Conservation (phyloP, 2,329 filamentous ascomycete species). For the Fusarium euwallaceae region DNA sequence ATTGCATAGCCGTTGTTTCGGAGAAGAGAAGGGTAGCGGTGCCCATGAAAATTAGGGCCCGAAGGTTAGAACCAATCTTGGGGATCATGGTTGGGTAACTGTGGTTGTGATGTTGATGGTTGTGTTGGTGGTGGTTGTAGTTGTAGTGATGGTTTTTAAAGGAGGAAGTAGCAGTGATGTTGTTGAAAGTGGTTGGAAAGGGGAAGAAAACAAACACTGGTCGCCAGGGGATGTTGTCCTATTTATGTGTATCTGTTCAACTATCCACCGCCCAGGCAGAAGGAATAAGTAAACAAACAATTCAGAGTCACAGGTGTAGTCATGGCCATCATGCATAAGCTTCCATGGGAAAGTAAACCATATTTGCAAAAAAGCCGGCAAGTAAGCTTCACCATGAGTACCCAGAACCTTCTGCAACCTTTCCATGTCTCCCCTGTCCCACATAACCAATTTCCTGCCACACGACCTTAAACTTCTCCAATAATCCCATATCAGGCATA, state of each 20-base stretch:
- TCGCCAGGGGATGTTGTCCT: background rate
- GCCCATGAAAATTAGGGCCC: background rate
- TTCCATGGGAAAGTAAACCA: background rate
- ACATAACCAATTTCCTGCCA: constrained; percentile 14
- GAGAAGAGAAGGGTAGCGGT: background rate
- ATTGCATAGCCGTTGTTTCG: background rate
- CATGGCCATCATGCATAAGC: background rate
- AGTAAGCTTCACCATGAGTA: background rate
- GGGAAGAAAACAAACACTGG: background rate
- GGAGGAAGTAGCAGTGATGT: background rate
- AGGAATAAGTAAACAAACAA: background rate
- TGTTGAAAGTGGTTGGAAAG: background rate
- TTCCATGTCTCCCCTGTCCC: background rate
- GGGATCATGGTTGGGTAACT: background rate
- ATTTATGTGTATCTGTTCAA: background rate
- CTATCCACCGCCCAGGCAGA: background rate
- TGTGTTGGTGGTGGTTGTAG: background rate
- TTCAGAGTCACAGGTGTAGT: background rate
- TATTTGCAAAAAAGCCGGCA: background rate
- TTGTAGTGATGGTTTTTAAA: background rate
- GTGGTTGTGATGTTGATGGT: background rate
- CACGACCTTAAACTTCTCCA: background rate
- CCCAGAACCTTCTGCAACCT: background rate
- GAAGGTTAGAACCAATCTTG: background rate
- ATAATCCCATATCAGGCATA: background rate